Evolutionary conservation across 495 filamentous ascomycete genomes (phyloP).

Genomic region (Beverwykella pulmonaria): DNA sequence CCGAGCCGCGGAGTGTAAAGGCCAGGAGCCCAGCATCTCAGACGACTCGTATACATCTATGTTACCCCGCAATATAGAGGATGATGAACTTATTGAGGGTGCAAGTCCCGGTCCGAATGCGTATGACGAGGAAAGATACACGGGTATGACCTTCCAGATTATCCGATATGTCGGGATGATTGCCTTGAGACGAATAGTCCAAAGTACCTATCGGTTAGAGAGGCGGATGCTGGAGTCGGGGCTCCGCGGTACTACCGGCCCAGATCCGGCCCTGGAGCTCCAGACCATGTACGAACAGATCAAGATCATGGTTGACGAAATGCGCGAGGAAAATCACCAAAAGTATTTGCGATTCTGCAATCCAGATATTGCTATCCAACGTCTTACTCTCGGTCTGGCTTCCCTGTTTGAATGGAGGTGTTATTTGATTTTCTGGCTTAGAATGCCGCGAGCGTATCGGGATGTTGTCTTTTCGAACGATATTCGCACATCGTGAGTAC

Average conservation of each 20-base stretch:
- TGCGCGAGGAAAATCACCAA: constrained; percentile 28
- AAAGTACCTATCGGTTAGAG: constrained; percentile 37
- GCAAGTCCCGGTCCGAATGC: constrained; percentile 12
- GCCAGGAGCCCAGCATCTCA: constrained; percentile 36
- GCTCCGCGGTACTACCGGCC: constrained; percentile 27
- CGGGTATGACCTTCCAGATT: constrained; percentile 33
- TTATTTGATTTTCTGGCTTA: constrained; percentile 37
- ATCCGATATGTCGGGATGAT: constrained; percentile 35
- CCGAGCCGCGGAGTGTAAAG: constrained; percentile 37
- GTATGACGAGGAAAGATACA: constrained; percentile 30
- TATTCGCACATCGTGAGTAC: constrained; percentile 34
- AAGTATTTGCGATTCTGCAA: constrained; percentile 31
- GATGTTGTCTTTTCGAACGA: constrained; percentile 34
- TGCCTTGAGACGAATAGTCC: constrained; percentile 30
- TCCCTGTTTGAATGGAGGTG: constrained; percentile 36
- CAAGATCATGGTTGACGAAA: constrained; percentile 30
- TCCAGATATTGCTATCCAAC: constrained; percentile 19
- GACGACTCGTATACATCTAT: constrained; percentile 36
- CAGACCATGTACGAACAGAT: constrained; percentile 33
- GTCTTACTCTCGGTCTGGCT: constrained; percentile 24
- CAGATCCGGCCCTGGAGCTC: constrained; percentile 32
- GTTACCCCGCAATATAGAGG: constrained; percentile 37
- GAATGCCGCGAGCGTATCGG: constrained; percentile 36
- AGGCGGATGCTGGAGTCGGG: constrained; percentile 33
- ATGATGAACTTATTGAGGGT: constrained; percentile 36